Conservation (phyloP, 768 basidiomycete species). For the Podaxis pistillaris region DNA sequence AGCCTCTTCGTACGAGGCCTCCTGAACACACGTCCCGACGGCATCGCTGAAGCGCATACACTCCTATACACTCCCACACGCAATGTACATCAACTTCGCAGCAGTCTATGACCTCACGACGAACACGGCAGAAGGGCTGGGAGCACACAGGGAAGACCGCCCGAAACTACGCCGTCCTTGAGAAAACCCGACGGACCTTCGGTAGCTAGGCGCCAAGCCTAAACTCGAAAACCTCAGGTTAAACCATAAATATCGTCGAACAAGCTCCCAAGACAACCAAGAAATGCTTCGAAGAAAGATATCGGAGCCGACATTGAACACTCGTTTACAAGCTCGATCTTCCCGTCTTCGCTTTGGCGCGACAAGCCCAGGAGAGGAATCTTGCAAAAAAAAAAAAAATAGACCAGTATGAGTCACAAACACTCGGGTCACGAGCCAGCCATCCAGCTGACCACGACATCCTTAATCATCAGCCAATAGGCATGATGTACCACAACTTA, state of each 20-base stretch:
- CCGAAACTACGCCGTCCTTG: not conserved
- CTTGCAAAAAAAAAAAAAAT: too few relatives aligned
- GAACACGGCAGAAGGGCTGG: not conserved
- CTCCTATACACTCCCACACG: not conserved
- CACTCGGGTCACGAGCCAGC: not conserved
- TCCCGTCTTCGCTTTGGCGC: not conserved
- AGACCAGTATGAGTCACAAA: too few relatives aligned
- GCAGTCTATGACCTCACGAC: not conserved
- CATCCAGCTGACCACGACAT: not conserved
- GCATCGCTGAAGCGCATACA: not conserved
- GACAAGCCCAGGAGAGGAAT: not conserved
- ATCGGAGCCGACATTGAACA: not conserved
- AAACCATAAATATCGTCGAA: not conserved
- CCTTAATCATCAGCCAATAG: not conserved
- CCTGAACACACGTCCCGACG: not conserved
- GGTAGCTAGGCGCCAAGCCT: not conserved
- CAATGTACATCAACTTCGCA: not conserved
- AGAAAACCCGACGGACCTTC: not conserved
- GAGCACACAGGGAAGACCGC: not conserved
- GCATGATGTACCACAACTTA: not conserved
- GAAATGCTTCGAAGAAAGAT: conserved; percentile 23
- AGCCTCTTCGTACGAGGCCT: not conserved
- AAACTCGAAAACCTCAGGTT: not conserved
- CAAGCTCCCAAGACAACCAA: conserved; percentile 23
- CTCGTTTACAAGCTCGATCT: not conserved